phyloP scores from a whole-genome alignment of 1,284 basidiomycete genomes.

The Psilocybe mexicana region DNA sequence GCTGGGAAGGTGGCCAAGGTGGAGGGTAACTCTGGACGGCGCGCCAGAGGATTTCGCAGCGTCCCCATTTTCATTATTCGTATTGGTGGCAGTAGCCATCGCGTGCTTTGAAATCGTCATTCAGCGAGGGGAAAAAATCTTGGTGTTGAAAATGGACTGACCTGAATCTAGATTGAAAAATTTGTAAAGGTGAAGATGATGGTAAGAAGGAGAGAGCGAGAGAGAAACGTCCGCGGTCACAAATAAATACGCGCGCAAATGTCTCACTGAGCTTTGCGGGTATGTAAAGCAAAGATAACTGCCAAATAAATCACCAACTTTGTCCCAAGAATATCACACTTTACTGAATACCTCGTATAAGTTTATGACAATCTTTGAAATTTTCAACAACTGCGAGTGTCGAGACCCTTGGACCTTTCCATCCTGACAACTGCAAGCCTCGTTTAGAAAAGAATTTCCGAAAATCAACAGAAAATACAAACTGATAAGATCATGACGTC shows the following conservation, averaged over 20 bases:
- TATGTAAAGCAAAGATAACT: no score
- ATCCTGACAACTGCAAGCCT: no score
- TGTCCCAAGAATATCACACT: no score
- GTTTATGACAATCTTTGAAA: no score
- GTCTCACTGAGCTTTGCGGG: neutral
- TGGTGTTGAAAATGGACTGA: neutral
- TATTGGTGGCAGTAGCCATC: constrained; percentile 12
- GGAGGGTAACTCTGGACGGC: constrained; percentile 63
- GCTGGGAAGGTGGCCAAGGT: constrained; percentile 69
- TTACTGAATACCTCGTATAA: no score
- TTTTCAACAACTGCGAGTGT: no score
- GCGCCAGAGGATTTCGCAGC: constrained; percentile 32
- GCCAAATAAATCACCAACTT: no score
- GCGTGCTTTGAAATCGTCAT: neutral
- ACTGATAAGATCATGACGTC: no score
- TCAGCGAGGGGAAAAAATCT: neutral
- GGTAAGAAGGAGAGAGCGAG: neutral
- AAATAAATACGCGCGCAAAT: neutral
- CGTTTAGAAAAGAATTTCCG: no score
- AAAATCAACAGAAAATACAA: no score
- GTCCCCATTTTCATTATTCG: constrained; percentile 12
- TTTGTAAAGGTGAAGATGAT: neutral
- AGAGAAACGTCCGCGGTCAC: neutral
- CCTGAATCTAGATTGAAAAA: neutral
- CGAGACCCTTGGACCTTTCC: no score